phyloP scores from a whole-genome alignment of 2,329 filamentous ascomycete genomes.

The Penicillium sclerotiorum region DNA sequence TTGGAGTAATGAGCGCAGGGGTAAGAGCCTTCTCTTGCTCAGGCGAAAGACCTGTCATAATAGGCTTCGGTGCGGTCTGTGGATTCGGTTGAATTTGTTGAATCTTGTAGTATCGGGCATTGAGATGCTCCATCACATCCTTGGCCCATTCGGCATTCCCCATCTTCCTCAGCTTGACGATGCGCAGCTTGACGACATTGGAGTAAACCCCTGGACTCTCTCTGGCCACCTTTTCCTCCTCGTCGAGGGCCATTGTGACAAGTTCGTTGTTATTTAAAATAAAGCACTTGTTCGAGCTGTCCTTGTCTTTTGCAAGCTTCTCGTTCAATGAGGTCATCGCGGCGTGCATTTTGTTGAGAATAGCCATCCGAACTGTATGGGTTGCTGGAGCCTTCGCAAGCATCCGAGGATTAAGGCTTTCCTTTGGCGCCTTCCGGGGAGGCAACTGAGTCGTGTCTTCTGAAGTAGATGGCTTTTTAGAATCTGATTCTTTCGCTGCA shows the following conservation, averaged over 20 bases:
- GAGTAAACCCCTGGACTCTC: conserved; percentile 72
- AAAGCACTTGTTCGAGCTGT: conserved; percentile 35
- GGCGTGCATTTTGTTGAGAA: conserved; percentile 48
- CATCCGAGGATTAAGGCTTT: conserved; percentile 50
- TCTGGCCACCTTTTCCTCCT: conserved; percentile 74
- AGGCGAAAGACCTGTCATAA: conserved; percentile 70
- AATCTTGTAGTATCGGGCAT: conserved; percentile 40
- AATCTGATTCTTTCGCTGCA: background rate
- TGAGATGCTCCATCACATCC: conserved; percentile 54
- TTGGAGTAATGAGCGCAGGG: conserved; percentile 63
- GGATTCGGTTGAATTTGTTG: conserved; percentile 26
- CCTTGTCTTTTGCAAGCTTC: conserved; percentile 35
- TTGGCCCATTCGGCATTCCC: conserved; percentile 69
- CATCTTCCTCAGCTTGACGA: conserved; percentile 78
- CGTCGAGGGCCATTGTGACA: conserved; percentile 52
- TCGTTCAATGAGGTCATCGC: conserved; percentile 47
- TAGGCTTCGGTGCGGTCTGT: conserved; percentile 49
- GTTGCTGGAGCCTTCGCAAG: conserved; percentile 46
- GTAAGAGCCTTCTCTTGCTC: conserved; percentile 70
- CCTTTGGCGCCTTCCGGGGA: conserved; percentile 39
- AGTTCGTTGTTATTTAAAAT: conserved; percentile 48
- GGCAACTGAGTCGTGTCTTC: conserved; percentile 16
- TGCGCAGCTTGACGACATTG: conserved; percentile 80
- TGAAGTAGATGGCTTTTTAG: conserved; percentile 1
- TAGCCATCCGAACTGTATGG: conserved; percentile 44